phyloP scores from a whole-genome alignment of 75 land plant genomes.

The Cunninghamia lanceolata region DNA sequence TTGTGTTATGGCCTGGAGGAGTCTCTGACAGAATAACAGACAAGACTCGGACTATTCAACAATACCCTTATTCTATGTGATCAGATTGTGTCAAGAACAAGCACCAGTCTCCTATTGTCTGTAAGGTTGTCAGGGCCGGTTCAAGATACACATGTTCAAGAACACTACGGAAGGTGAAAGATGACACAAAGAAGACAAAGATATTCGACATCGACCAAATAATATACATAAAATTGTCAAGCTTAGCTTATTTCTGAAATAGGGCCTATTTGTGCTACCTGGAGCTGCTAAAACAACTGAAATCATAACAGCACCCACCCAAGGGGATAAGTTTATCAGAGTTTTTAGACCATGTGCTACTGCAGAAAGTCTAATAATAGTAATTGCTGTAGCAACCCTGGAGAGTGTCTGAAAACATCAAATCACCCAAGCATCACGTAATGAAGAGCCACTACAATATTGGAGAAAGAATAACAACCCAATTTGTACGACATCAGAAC shows the following conservation, averaged over 20 bases:
- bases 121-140: not conserved
- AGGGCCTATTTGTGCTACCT: not conserved
- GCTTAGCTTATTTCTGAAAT: not conserved
- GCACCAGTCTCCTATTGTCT: not conserved
- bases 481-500: not conserved
- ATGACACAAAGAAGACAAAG: too few relatives aligned
- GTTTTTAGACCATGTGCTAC: too few relatives aligned
- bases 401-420: too few relatives aligned
- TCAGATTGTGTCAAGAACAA: not conserved
- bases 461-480: not conserved
- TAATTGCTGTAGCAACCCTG: too few relatives aligned
- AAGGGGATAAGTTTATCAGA: too few relatives aligned
- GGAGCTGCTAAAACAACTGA: not conserved
- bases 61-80: not conserved
- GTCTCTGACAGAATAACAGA: not conserved
- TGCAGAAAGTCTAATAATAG: too few relatives aligned
- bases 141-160: too few relatives aligned
- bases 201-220: not conserved
- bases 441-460: not conserved
- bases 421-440: too few relatives aligned
- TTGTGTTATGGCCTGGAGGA: not conserved
- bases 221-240: too few relatives aligned
- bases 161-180: too few relatives aligned
- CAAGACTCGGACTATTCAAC: not conserved
- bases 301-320: too few relatives aligned